These are phyloP conservation scores for Epichloe glyceriae DNA, from an alignment of 2,329 filamentous ascomycete species.

Conservation along the genomic window DNA sequence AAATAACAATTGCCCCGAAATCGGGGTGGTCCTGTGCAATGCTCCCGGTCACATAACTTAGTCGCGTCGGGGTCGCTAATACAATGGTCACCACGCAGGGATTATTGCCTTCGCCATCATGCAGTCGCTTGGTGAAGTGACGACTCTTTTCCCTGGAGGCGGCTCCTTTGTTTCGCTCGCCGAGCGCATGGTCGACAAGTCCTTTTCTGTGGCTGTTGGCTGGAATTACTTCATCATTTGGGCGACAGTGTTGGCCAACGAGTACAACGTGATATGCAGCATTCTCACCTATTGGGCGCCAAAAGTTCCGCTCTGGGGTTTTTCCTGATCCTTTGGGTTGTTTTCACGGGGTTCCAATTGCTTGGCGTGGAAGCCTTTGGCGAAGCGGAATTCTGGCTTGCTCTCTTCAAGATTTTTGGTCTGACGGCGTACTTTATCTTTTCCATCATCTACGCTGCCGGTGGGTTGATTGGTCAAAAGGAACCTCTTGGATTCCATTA, in stretches of 20 bases:
- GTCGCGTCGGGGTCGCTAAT: neutral
- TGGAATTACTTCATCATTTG: slow-evolving; percentile 64
- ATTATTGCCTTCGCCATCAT: slow-evolving; percentile 56
- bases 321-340: slow-evolving; percentile 63
- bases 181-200: slow-evolving; percentile 58
- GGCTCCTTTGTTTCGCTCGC: slow-evolving; percentile 60
- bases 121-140: slow-evolving; percentile 63
- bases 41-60: neutral
- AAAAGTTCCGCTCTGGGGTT: slow-evolving; percentile 49
- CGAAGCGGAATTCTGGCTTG: slow-evolving; percentile 70
- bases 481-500: slow-evolving; percentile 55
- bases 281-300: slow-evolving; percentile 56
- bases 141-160: slow-evolving; percentile 57
- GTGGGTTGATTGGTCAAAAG: slow-evolving; percentile 45
- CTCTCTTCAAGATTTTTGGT: slow-evolving; percentile 56
- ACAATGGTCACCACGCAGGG: slow-evolving; percentile 13
- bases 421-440: slow-evolving; percentile 63
- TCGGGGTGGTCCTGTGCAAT: neutral
- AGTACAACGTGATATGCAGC: slow-evolving; percentile 56
- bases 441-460: slow-evolving; percentile 57
- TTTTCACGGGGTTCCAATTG: slow-evolving; percentile 55
- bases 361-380: slow-evolving; percentile 63
- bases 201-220: slow-evolving; percentile 54
- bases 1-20: neutral
- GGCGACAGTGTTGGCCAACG: slow-evolving; percentile 52